A percentile compares a stretch with the other conserved stretches of the same genome.
These are phyloP conservation scores for Lodderomyces metapsilosis DNA, from an alignment of 1,139 yeast genomes.

Conservation along the genomic window DNA sequence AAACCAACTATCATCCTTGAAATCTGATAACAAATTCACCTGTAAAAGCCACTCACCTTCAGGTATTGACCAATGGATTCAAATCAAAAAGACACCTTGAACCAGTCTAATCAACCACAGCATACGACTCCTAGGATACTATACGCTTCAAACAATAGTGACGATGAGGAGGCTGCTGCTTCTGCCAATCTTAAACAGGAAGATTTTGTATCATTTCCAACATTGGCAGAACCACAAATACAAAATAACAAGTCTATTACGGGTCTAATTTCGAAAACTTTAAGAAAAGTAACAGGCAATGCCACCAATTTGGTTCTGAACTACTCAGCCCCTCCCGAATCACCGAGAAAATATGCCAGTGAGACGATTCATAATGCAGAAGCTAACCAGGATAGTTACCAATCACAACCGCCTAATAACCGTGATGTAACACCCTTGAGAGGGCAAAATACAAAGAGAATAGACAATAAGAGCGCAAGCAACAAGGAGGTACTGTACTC, in stretches of 20 bases:
- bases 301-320: conserved; percentile 41
- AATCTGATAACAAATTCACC: not conserved
- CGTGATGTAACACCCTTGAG: not conserved
- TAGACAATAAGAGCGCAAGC: not conserved
- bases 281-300: conserved; percentile 46
- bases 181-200: conserved; percentile 10
- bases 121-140: not conserved
- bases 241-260: conserved; percentile 31
- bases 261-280: conserved; percentile 37
- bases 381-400: conserved; percentile 1
- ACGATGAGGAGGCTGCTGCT: conserved; percentile 15
- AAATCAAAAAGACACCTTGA: not conserved
- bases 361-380: not conserved
- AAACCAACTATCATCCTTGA: not conserved
- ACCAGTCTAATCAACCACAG: not conserved
- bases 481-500: not conserved
- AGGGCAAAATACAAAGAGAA: not conserved
- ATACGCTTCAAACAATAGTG: conserved; percentile 15
- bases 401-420: not conserved
- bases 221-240: conserved; percentile 44
- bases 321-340: conserved; percentile 17
- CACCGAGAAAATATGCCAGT: conserved; percentile 3
- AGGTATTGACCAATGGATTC: not conserved
- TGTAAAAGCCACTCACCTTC: not conserved
- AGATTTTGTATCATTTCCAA: conserved; percentile 46